Percentiles rank a stretch among this genome's conserved stretches.
Evolutionary conservation across 495 filamentous ascomycete species (phyloP).

Genomic region (Gamarada debralockiae): DNA sequence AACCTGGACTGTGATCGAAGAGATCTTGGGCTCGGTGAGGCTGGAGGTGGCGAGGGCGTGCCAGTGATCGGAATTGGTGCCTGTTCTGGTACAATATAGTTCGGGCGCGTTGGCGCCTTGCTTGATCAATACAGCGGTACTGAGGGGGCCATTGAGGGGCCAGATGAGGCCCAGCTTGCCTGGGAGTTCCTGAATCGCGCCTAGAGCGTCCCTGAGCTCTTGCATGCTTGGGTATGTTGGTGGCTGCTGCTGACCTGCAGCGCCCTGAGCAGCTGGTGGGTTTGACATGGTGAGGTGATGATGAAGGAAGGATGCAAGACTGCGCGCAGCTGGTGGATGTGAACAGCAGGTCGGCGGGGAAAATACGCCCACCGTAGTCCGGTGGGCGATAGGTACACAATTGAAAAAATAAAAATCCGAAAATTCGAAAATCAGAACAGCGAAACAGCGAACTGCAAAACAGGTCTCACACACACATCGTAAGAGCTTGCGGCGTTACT

Average conservation of each 20-base stretch:
- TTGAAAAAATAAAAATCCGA: too few species aligned
- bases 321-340: too few species aligned
- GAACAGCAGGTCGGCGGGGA: too few species aligned
- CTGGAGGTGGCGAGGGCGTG: background rate
- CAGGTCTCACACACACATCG: too few species aligned
- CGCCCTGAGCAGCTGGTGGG: background rate
- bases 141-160: background rate
- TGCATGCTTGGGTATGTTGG: background rate
- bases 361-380: too few species aligned
- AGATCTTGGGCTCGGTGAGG: slow-evolving; percentile 1
- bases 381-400: too few species aligned
- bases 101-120: background rate
- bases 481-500: too few species aligned
- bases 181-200: background rate
- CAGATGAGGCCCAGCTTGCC: background rate
- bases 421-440: too few species aligned
- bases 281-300: background rate
- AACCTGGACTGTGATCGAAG: background rate
- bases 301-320: too few species aligned
- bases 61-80: background rate
- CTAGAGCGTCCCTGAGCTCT: background rate
- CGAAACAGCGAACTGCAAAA: too few species aligned
- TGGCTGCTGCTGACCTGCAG: background rate
- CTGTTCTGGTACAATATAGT: too few species aligned
- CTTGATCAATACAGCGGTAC: background rate